These are phyloP conservation scores for Marchantia polymorpha DNA, from an alignment of 225 moss, liverwort and hornwort species.

Conservation along the genomic window DNA sequence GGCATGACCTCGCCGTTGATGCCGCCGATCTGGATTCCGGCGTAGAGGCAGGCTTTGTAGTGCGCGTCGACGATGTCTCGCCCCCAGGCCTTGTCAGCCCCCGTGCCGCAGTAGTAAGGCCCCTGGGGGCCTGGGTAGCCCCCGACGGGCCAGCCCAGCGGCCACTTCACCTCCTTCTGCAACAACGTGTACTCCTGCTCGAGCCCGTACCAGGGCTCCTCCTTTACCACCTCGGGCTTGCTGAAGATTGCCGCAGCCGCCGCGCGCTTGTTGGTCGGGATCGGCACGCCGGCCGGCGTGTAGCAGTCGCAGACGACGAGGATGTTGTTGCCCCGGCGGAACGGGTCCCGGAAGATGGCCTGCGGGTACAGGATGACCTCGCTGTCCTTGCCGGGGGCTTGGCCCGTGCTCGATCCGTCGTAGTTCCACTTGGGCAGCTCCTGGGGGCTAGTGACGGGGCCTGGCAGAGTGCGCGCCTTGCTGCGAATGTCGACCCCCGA, in stretches of 20 bases:
- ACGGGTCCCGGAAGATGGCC: constrained; percentile 47
- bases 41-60: constrained; percentile 46
- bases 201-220: constrained; percentile 47
- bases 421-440: constrained; percentile 49
- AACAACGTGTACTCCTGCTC: constrained; percentile 56
- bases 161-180: constrained; percentile 48
- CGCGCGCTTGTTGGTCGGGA: constrained; percentile 43
- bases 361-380: constrained; percentile 51
- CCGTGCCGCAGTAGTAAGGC: constrained; percentile 51
- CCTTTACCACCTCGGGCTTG: constrained; percentile 23
- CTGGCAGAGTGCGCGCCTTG: constrained; percentile 42
- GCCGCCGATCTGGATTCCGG: constrained; percentile 42
- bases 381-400: constrained; percentile 44
- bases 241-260: constrained; percentile 39
- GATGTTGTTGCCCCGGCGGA: constrained; percentile 45
- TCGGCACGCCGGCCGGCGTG: constrained; percentile 42
- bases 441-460: constrained; percentile 20
- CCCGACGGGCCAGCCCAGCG: constrained; percentile 46
- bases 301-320: constrained; percentile 49
- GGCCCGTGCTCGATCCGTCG: constrained; percentile 47
- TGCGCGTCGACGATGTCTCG: constrained; percentile 51
- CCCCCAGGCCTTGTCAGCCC: constrained; percentile 55
- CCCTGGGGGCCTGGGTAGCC: constrained; percentile 53
- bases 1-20: constrained; percentile 61
- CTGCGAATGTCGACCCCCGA: constrained; percentile 42